phyloP scores from a whole-genome alignment of 1,284 basidiomycete species.

The Ceratobasidium sp. region DNA sequence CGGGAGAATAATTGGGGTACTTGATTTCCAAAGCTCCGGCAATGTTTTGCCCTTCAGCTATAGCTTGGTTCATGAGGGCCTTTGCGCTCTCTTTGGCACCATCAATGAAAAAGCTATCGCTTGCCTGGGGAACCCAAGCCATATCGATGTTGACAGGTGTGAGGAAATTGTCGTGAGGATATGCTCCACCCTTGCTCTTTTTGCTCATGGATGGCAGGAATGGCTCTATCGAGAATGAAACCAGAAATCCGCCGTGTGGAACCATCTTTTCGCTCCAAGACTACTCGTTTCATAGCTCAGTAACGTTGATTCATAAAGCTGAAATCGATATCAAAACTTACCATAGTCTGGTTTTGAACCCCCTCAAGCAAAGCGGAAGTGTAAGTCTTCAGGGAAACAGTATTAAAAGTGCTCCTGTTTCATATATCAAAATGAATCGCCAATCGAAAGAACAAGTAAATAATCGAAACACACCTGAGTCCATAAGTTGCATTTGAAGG shows the following conservation, averaged over 20 bases:
- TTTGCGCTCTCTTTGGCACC: constrained; percentile 53
- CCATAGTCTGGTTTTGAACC: constrained; percentile 59
- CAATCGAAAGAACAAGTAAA: neutral
- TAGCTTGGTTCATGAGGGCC: constrained; percentile 52
- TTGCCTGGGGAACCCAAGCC: neutral
- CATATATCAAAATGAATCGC: neutral
- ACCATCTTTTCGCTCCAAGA: constrained; percentile 52
- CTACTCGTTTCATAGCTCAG: constrained; percentile 46
- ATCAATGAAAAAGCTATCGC: constrained; percentile 54
- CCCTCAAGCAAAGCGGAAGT: constrained; percentile 55
- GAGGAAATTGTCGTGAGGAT: neutral
- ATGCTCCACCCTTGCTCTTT: constrained; percentile 50
- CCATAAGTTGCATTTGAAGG: constrained; percentile 54
- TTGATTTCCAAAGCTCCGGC: constrained; percentile 50
- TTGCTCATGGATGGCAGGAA: constrained; percentile 58
- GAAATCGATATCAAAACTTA: constrained; percentile 45
- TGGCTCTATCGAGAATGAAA: constrained; percentile 60
- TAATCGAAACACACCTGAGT: constrained; percentile 50
- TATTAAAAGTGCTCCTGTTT: constrained; percentile 58
- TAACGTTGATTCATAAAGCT: neutral
- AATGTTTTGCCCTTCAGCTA: constrained; percentile 56
- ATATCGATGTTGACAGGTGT: neutral
- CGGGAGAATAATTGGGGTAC: constrained; percentile 61
- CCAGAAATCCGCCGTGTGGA: constrained; percentile 52
- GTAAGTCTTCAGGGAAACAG: constrained; percentile 56